Conservation (phyloP, 257 asterid species). For the Paraleonurus japonicus region DNA sequence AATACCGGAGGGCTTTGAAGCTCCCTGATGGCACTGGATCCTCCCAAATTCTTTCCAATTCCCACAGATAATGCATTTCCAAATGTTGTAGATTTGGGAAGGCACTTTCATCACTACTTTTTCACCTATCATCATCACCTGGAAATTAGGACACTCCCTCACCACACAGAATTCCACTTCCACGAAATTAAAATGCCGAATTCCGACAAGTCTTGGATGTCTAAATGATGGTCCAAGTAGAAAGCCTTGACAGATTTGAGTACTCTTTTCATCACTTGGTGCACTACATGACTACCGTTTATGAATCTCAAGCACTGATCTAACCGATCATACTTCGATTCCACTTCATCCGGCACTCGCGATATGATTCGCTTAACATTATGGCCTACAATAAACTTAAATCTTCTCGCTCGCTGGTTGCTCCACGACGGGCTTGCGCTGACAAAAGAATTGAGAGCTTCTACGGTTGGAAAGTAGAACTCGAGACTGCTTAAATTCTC, state of each 20-base stretch:
- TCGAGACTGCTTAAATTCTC: not conserved
- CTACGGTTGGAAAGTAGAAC: not conserved
- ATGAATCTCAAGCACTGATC: conserved; percentile 18
- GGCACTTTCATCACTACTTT: not conserved
- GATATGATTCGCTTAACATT: conserved; percentile 9
- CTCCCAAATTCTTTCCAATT: not conserved
- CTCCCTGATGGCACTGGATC: not conserved
- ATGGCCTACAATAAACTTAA: not conserved
- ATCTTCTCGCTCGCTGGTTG: not conserved
- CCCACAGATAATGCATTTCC: conserved; percentile 16
- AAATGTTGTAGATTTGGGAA: conserved; percentile 12
- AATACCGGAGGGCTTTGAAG: not conserved
- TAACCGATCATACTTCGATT: not conserved
- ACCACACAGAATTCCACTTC: conserved; percentile 5
- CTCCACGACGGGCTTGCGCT: not conserved
- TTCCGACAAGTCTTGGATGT: conserved; percentile 11
- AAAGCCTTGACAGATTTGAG: not conserved
- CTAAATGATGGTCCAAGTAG: conserved; percentile 22
- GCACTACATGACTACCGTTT: not conserved
- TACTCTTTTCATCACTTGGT: not conserved
- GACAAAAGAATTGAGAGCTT: not conserved
- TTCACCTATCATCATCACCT: not conserved
- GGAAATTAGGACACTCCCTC: conserved; percentile 9
- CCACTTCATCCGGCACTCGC: conserved; percentile 16
- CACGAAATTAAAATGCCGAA: conserved; percentile 13